phyloP scores from a whole-genome alignment of 495 filamentous ascomycete genomes.

The Podospora australis region DNA sequence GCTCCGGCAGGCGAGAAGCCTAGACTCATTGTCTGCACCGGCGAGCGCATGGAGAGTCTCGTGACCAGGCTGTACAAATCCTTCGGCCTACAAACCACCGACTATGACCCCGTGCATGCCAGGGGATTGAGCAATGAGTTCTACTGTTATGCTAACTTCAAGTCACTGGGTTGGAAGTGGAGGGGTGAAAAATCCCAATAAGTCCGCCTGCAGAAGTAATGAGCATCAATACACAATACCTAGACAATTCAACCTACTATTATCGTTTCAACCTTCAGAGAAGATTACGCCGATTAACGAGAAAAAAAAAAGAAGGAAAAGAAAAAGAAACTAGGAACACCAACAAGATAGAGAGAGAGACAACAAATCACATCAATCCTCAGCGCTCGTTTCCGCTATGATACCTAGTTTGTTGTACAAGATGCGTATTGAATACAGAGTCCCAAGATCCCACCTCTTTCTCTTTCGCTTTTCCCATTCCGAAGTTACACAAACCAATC shows the following conservation, averaged over 20 bases:
- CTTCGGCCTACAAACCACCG: slow-evolving; percentile 48
- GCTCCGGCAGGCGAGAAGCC: not conserved
- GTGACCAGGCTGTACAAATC: slow-evolving; percentile 46
- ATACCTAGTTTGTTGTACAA: too few relatives aligned
- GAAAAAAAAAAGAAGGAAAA: not conserved
- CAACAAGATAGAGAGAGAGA: not conserved
- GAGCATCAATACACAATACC: not conserved
- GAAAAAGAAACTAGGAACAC: not conserved
- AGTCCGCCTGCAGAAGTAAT: not conserved
- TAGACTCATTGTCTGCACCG: slow-evolving; percentile 61
- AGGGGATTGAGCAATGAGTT: slow-evolving; percentile 73
- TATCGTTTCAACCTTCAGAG: too few relatives aligned
- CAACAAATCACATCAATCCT: too few relatives aligned
- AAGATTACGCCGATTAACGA: too few relatives aligned
- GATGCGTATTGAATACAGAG: too few relatives aligned
- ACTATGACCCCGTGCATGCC: slow-evolving; percentile 56
- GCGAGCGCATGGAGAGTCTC: slow-evolving; percentile 57
- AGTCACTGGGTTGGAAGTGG: slow-evolving; percentile 50
- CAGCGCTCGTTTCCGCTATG: too few relatives aligned
- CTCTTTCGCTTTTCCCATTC: too few relatives aligned
- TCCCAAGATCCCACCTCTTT: too few relatives aligned
- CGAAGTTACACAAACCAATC: too few relatives aligned
- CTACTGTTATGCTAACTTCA: slow-evolving; percentile 68
- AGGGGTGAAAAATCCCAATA: slow-evolving; percentile 10
- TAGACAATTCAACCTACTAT: too few relatives aligned